Conservation (phyloP, 345 rosid species). For the Hypericum androsaemum region DNA sequence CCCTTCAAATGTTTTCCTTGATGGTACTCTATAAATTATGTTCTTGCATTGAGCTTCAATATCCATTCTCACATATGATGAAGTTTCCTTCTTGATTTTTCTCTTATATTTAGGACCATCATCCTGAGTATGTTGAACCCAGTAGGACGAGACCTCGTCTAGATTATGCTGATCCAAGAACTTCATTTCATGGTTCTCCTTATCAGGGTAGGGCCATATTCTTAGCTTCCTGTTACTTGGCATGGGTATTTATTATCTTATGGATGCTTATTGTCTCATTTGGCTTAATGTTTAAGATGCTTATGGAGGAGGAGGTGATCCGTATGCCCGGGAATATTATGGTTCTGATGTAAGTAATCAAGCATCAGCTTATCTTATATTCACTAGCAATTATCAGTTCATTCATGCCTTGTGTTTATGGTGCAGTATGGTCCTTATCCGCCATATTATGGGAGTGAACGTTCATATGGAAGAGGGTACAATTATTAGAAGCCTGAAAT, state of each 20-base stretch:
- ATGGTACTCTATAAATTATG: neutral
- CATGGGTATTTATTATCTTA: slow-evolving; percentile 1
- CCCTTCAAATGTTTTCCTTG: neutral
- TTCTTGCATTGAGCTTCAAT: neutral
- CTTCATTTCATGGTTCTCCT: slow-evolving; percentile 27
- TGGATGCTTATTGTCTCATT: slow-evolving; percentile 7
- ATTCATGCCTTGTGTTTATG: slow-evolving; percentile 10
- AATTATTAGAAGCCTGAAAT: slow-evolving; percentile 21
- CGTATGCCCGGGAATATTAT: slow-evolving; percentile 31
- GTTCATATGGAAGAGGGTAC: slow-evolving; percentile 36
- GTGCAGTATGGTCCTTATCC: slow-evolving; percentile 37
- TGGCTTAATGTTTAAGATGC: slow-evolving; percentile 28
- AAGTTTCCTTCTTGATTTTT: neutral
- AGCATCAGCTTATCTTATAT: slow-evolving; percentile 7
- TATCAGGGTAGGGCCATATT: slow-evolving; percentile 28
- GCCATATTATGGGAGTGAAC: slow-evolving; percentile 31
- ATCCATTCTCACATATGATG: neutral
- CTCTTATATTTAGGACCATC: slow-evolving; percentile 32
- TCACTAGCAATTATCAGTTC: slow-evolving; percentile 5
- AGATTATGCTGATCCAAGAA: slow-evolving; percentile 32
- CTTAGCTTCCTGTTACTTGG: slow-evolving; percentile 1
- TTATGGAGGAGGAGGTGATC: slow-evolving; percentile 30
- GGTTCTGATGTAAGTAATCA: slow-evolving; percentile 39
- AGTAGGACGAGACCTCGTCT: slow-evolving; percentile 33
- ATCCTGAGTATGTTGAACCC: slow-evolving; percentile 39